A percentile compares a stretch with the other conserved stretches of the same genome.
phyloP scores from a whole-genome alignment of 2,329 filamentous ascomycete species.

The Chrysoporthe puriensis region DNA sequence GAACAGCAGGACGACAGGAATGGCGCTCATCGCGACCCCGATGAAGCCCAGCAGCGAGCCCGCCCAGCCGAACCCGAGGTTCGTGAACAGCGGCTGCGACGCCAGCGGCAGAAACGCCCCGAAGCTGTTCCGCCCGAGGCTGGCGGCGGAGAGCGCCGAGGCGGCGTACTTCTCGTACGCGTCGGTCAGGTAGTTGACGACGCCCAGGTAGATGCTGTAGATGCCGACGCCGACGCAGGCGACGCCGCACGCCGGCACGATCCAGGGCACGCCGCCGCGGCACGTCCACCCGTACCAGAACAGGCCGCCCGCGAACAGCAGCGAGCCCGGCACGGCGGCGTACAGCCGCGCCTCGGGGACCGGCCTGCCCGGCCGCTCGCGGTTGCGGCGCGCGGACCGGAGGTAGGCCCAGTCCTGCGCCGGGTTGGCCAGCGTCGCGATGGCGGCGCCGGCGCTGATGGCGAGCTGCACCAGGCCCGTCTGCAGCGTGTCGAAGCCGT shows the following conservation, averaged over 20 bases:
- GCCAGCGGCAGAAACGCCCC: conserved; percentile 52
- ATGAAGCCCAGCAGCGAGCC: conserved; percentile 68
- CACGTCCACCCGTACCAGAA: conserved; percentile 74
- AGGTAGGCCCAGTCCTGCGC: conserved; percentile 34
- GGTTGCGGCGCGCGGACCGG: conserved; percentile 48
- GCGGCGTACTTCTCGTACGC: conserved; percentile 69
- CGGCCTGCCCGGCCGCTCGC: conserved; percentile 36
- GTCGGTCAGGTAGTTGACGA: conserved; percentile 72
- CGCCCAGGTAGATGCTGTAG: conserved; percentile 69
- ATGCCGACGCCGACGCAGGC: conserved; percentile 67
- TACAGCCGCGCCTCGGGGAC: conserved; percentile 65
- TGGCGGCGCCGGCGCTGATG: conserved; percentile 48
- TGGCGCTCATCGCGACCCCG: conserved; percentile 59
- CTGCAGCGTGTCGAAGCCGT: conserved; percentile 63
- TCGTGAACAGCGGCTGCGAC: conserved; percentile 56
- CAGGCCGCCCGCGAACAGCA: conserved; percentile 65
- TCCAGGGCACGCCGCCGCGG: conserved; percentile 58
- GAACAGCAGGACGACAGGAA: conserved; percentile 69
- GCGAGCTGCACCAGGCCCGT: conserved; percentile 64
- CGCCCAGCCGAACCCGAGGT: conserved; percentile 47
- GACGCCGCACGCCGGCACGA: conserved; percentile 64
- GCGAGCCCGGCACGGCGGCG: conserved; percentile 65
- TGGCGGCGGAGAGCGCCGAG: conserved; percentile 68
- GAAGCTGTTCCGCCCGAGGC: conserved; percentile 67
- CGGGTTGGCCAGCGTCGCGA: conserved; percentile 62